Percentiles rank a stretch among this genome's conserved stretches.
These are phyloP conservation scores for Byssothecium circinans DNA, from an alignment of 2,329 filamentous ascomycete species.

Conservation along the genomic window DNA sequence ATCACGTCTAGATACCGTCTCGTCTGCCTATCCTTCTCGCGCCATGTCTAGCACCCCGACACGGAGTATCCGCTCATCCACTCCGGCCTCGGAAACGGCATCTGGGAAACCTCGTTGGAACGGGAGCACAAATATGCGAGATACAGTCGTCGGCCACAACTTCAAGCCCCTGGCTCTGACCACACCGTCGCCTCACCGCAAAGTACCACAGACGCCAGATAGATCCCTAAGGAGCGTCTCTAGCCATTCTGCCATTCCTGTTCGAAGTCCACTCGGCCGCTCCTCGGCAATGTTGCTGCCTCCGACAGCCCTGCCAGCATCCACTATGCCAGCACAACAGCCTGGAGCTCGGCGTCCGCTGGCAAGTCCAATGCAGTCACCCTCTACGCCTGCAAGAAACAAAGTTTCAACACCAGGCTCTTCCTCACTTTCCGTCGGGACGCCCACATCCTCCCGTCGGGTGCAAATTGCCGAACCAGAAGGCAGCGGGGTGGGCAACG, in stretches of 20 bases:
- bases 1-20: slow-evolving; percentile 22
- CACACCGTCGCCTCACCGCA: slow-evolving; percentile 39
- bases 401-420: slow-evolving; percentile 27
- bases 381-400: slow-evolving; percentile 32
- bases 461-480: slow-evolving; percentile 24
- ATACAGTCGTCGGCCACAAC: slow-evolving; percentile 43
- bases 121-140: slow-evolving; percentile 40
- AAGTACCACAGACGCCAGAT: slow-evolving; percentile 15
- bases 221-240: slow-evolving; percentile 30
- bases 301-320: slow-evolving; percentile 24
- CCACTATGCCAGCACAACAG: slow-evolving; percentile 35
- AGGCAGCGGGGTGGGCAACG: slow-evolving; percentile 19
- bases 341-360: slow-evolving; percentile 24
- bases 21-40: slow-evolving; percentile 27
- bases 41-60: slow-evolving; percentile 29
- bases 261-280: slow-evolving; percentile 39
- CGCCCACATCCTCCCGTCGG: slow-evolving; percentile 29
- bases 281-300: slow-evolving; percentile 28
- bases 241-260: slow-evolving; percentile 38
- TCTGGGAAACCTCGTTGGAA: slow-evolving; percentile 45
- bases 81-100: slow-evolving; percentile 30
- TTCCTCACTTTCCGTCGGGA: slow-evolving; percentile 17
- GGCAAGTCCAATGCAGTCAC: slow-evolving; percentile 35
- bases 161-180: slow-evolving; percentile 41
- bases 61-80: slow-evolving; percentile 23